A percentile compares a stretch with the other conserved stretches of the same genome.
Evolutionary conservation across 148 eudicot genomes (phyloP).

Genomic region (Pharnaceum exiguum): DNA sequence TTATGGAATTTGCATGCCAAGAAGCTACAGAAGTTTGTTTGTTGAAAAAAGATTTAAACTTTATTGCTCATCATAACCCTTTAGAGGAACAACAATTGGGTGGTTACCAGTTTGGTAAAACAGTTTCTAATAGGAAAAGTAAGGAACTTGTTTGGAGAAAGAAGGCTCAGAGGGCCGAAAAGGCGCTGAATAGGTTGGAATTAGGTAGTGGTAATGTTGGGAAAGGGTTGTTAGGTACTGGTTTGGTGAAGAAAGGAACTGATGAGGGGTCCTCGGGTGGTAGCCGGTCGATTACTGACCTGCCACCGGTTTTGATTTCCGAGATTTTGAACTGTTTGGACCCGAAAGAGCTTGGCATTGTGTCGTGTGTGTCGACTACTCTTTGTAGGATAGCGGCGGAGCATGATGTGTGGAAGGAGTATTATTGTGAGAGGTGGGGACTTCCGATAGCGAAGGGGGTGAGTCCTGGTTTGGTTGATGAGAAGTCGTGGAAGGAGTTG

Average conservation of each 20-base stretch:
- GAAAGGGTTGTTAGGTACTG: constrained; percentile 12
- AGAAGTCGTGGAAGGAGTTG: constrained; percentile 88
- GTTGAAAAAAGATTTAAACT: constrained; percentile 22
- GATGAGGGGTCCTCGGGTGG: constrained; percentile 28
- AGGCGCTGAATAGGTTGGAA: constrained; percentile 12
- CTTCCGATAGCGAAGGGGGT: constrained; percentile 42
- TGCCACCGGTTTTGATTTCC: constrained; percentile 69
- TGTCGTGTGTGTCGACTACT: constrained; percentile 72
- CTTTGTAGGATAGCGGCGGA: constrained; percentile 71
- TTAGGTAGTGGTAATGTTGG: constrained; percentile 26
- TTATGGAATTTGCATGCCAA: constrained; percentile 95
- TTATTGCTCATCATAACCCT: constrained; percentile 29
- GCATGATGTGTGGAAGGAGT: constrained; percentile 82
- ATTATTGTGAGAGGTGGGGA: constrained; percentile 93
- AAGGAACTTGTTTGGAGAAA: constrained; percentile 16
- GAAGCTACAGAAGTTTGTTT: constrained; percentile 32
- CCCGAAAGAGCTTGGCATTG: constrained; percentile 87
- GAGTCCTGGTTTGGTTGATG: constrained; percentile 36
- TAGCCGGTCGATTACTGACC: constrained; percentile 60
- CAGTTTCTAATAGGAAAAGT: constrained; percentile 4
- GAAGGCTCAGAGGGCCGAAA: constrained; percentile 31
- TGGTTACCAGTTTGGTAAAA: constrained; percentile 18
- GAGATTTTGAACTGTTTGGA: constrained; percentile 86
- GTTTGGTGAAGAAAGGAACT: constrained; percentile 19
- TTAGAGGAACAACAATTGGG: constrained; percentile 28